Conservation (phyloP, 148 eudicot species). For the Diospyros kaki region DNA sequence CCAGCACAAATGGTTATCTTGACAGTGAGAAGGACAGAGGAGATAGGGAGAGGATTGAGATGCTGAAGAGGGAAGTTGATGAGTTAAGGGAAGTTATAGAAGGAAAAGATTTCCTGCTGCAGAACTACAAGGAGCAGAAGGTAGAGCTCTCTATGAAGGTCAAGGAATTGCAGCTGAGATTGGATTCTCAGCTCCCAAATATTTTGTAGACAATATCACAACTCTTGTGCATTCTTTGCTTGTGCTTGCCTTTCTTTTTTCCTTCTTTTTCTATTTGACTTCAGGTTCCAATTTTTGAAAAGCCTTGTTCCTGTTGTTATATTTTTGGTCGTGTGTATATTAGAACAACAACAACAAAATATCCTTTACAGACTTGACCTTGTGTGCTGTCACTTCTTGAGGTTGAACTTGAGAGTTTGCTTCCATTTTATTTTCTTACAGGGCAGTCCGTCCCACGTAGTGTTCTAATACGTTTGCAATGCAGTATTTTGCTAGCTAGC, state of each 20-base stretch:
- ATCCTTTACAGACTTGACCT: too few relatives aligned
- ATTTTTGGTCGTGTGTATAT: too few relatives aligned
- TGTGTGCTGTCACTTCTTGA: too few relatives aligned
- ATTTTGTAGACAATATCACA: constrained; percentile 50
- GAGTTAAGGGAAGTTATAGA: constrained; percentile 79
- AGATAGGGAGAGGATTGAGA: constrained; percentile 52
- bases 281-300: constrained; percentile 11
- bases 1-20: constrained; percentile 39
- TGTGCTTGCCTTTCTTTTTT: background rate
- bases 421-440: too few relatives aligned
- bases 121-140: constrained; percentile 86
- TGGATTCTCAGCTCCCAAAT: constrained; percentile 87
- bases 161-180: constrained; percentile 79
- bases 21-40: constrained; percentile 40
- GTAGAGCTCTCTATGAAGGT: constrained; percentile 71
- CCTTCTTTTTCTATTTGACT: background rate
- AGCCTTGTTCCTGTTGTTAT: background rate
- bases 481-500: too few relatives aligned
- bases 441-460: too few relatives aligned
- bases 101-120: constrained; percentile 75
- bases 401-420: too few relatives aligned
- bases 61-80: constrained; percentile 69
- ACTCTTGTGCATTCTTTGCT: constrained; percentile 17
- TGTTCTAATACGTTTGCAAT: too few relatives aligned
- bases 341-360: too few relatives aligned